Evolutionary conservation across 371 early-diverging fungal genomes (phyloP).

Genomic region (Rhizopus stolonifer): DNA sequence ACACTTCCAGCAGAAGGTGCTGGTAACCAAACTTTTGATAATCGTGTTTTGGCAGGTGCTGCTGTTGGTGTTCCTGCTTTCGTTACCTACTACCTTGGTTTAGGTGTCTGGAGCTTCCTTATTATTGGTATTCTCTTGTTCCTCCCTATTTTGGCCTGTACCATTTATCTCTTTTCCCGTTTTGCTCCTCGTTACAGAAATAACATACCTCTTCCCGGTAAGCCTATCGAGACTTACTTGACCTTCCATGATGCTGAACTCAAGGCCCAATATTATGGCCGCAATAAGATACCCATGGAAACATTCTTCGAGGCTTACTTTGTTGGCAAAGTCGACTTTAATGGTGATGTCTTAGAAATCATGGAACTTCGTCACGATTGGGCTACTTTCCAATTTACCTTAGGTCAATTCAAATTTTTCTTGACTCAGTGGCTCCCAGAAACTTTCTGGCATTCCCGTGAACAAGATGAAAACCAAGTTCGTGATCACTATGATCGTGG

Average conservation of each 20-base stretch:
- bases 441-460: slow-evolving; percentile 90
- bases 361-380: slow-evolving; percentile 94
- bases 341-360: slow-evolving; percentile 82
- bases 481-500: slow-evolving; percentile 98
- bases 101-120: slow-evolving; percentile 58
- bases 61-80: slow-evolving; percentile 64
- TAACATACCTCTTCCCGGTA: slow-evolving; percentile 74
- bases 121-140: slow-evolving; percentile 59
- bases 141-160: slow-evolving; percentile 71
- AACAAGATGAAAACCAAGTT: slow-evolving; percentile 95
- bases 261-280: slow-evolving; percentile 66
- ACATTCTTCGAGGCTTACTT: slow-evolving; percentile 95
- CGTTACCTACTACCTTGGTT: slow-evolving; percentile 57
- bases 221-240: slow-evolving; percentile 83
- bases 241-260: slow-evolving; percentile 82
- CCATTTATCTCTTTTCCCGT: slow-evolving; percentile 63
- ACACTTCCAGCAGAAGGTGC: slow-evolving; percentile 75
- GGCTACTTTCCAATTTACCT: slow-evolving; percentile 84
- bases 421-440: slow-evolving; percentile 95
- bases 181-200: slow-evolving; percentile 69
- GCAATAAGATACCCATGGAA: slow-evolving; percentile 93
- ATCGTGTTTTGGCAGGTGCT: slow-evolving; percentile 54
- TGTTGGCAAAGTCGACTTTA: slow-evolving; percentile 91
- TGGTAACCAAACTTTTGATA: slow-evolving; percentile 74
- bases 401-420: slow-evolving; percentile 89